phyloP scores from a whole-genome alignment of 1,139 yeast species.

The Debaryomyces sp. region DNA sequence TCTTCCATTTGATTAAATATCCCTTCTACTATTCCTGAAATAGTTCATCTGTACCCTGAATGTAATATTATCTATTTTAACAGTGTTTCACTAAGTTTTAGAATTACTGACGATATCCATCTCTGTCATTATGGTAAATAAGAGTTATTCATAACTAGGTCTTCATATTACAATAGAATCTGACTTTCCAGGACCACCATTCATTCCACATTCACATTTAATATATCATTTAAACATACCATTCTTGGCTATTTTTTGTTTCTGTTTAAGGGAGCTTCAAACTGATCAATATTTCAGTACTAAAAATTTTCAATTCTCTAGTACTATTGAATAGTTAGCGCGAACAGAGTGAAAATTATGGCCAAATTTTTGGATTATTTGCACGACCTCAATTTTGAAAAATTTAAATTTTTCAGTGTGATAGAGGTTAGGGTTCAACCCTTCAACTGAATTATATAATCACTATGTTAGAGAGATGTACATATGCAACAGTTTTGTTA shows the following conservation, averaged over 20 bases:
- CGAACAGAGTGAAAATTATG: slow-evolving; percentile 7
- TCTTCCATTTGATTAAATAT: background rate
- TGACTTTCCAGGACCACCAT: background rate
- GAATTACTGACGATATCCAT: background rate
- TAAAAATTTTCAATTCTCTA: slow-evolving; percentile 5
- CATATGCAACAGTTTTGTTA: background rate
- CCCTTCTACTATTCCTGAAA: background rate
- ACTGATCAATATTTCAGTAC: slow-evolving; percentile 4
- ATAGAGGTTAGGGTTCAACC: background rate
- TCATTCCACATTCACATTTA: background rate
- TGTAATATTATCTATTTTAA: background rate
- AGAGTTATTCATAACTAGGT: background rate
- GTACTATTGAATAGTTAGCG: background rate
- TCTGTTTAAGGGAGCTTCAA: slow-evolving; percentile 13
- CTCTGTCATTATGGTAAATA: background rate
- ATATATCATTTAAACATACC: slow-evolving; percentile 20
- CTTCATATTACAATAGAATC: background rate
- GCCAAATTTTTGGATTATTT: background rate
- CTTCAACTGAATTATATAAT: background rate
- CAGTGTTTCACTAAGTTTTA: background rate
- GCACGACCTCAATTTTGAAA: background rate
- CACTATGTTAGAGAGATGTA: no score
- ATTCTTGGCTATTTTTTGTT: slow-evolving; percentile 22
- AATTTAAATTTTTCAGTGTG: background rate
- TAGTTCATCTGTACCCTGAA: background rate